Conservation (phyloP, 495 filamentous ascomycete species). For the Neurospora sp. region DNA sequence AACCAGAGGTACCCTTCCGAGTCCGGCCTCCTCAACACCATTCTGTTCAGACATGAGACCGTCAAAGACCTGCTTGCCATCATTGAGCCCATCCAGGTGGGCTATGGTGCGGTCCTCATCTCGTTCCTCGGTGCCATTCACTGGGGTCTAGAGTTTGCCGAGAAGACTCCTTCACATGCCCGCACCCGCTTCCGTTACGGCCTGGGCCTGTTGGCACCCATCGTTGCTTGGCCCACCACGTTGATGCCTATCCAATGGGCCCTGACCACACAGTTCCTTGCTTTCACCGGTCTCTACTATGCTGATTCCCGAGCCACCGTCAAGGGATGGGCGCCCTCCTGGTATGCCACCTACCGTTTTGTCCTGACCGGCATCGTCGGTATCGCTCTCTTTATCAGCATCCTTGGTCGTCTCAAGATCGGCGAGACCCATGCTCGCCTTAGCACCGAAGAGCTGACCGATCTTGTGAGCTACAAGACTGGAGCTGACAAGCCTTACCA, state of each 20-base stretch:
- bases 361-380: conserved; percentile 92
- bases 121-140: conserved; percentile 95
- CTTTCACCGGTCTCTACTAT: conserved; percentile 85
- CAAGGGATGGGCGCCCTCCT: conserved; percentile 74
- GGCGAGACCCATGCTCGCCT: conserved; percentile 38
- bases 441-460: conserved; percentile 54
- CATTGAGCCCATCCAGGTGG: conserved; percentile 85
- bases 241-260: conserved; percentile 81
- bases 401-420: conserved; percentile 82
- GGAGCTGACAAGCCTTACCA: conserved; percentile 38
- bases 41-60: conserved; percentile 56
- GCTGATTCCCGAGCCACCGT: conserved; percentile 67
- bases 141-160: conserved; percentile 71
- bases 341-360: conserved; percentile 93
- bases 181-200: conserved; percentile 56
- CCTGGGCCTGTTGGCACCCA: conserved; percentile 71
- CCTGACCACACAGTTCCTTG: conserved; percentile 78
- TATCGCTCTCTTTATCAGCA: conserved; percentile 69
- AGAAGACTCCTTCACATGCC: conserved; percentile 20
- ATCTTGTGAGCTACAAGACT: conserved; percentile 39
- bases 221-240: conserved; percentile 87
- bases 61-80: conserved; percentile 66
- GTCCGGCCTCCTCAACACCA: conserved; percentile 39
- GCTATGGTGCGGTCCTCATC: conserved; percentile 88
- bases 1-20: conserved; percentile 53